These are phyloP conservation scores for Tricholoma hemisulphureum DNA, from an alignment of 768 basidiomycete species.

Conservation along the genomic window DNA sequence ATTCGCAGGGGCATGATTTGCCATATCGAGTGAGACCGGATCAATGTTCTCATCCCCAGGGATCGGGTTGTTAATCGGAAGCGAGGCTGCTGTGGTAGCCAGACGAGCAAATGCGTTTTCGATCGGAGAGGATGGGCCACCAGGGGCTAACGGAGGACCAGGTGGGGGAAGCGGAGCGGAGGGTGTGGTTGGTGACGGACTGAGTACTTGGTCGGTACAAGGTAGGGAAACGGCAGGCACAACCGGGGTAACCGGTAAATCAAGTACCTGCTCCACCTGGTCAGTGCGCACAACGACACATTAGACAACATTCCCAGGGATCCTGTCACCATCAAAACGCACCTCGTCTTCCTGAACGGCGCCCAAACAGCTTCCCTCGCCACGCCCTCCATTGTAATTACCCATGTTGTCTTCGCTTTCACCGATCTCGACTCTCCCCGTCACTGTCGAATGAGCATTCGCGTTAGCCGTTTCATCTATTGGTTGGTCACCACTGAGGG, in stretches of 20 bases:
- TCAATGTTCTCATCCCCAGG: not conserved
- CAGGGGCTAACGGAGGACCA: not conserved
- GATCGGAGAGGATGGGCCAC: not conserved
- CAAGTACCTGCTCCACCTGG: not conserved
- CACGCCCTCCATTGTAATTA: not conserved
- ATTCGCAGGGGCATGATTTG: not conserved
- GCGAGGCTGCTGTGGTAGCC: not conserved
- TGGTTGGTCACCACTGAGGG: too few relatives aligned
- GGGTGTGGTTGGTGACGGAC: not conserved
- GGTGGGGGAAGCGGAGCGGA: not conserved
- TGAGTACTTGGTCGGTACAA: too few relatives aligned
- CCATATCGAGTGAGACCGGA: not conserved
- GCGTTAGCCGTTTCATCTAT: too few relatives aligned
- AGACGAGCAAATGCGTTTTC: not conserved
- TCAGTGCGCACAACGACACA: not conserved
- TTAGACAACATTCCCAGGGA: not conserved
- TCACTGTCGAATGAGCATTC: too few relatives aligned
- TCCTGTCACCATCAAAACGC: not conserved
- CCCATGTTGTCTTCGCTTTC: not conserved
- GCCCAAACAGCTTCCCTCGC: not conserved
- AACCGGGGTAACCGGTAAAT: not conserved
- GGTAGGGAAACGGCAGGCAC: not conserved
- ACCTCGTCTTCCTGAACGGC: not conserved
- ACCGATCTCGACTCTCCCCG: too few relatives aligned
- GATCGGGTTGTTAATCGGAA: not conserved